Percentiles rank a stretch among this genome's conserved stretches.
Conservation (phyloP, 257 asterid species). For the Fraxinus americana region DNA sequence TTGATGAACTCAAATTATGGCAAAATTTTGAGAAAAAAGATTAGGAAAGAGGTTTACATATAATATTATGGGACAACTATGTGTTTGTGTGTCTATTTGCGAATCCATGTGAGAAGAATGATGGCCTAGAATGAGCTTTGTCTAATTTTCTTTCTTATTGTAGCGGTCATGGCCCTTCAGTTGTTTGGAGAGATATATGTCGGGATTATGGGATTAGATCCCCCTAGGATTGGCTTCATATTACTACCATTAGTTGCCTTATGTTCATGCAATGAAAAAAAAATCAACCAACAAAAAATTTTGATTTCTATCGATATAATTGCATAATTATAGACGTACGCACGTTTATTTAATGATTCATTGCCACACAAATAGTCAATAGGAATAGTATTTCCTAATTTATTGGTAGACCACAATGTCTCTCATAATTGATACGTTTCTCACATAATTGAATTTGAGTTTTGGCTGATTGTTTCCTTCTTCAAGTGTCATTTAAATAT, state of each 20-base stretch:
- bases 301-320: background rate
- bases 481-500: background rate
- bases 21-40: constrained; percentile 24
- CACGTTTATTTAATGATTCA: background rate
- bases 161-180: background rate
- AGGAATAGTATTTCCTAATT: background rate
- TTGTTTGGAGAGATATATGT: background rate
- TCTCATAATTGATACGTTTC: background rate
- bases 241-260: background rate
- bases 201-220: background rate
- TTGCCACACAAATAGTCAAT: background rate
- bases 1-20: constrained; percentile 30
- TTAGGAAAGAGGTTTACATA: background rate
- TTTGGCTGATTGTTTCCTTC: background rate
- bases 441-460: background rate
- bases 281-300: background rate
- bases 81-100: background rate
- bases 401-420: background rate
- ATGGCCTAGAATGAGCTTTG: constrained; percentile 43
- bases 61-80: constrained; percentile 33
- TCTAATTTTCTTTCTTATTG: constrained; percentile 2
- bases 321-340: background rate
- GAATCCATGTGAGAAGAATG: constrained; percentile 55
- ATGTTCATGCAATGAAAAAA: background rate
- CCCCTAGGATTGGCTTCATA: background rate